Percentiles rank a stretch among this genome's conserved stretches.
These are phyloP conservation scores for Acacia crassicarpa DNA, from an alignment of 306 rosid species.

Conservation along the genomic window DNA sequence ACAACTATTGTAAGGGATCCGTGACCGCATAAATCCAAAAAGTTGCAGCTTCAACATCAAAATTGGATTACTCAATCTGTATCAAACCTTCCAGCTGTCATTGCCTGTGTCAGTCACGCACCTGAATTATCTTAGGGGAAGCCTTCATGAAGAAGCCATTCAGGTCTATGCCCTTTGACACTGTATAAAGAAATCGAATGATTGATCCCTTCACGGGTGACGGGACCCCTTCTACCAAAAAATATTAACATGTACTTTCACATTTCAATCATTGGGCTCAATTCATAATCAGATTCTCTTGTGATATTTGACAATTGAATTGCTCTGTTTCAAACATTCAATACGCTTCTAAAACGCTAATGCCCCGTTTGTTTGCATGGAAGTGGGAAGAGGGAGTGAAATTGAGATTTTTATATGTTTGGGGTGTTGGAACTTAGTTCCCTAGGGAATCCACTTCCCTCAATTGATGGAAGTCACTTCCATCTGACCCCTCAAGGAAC, in stretches of 20 bases:
- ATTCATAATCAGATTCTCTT: neutral
- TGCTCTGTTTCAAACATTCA: neutral
- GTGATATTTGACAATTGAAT: neutral
- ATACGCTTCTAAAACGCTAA: neutral
- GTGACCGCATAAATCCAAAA: constrained; percentile 20
- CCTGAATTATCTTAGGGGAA: neutral
- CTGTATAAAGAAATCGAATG: neutral
- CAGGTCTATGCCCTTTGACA: neutral
- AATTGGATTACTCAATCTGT: neutral
- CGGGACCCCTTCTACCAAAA: neutral
- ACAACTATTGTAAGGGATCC: constrained; percentile 10
- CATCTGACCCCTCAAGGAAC: no score
- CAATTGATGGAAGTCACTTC: no score
- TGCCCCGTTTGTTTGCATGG: no score
- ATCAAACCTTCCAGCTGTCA: neutral
- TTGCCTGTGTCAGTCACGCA: neutral
- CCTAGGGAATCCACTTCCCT: no score
- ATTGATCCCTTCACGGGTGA: neutral
- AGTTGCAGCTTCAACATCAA: neutral
- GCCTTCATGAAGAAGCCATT: neutral
- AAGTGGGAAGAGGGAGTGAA: no score
- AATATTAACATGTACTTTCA: neutral
- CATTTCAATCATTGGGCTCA: neutral
- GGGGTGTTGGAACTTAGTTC: no score
- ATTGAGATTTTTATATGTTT: no score